phyloP scores from a whole-genome alignment of 1,284 basidiomycete species.

The Leccinum griseonigrum region DNA sequence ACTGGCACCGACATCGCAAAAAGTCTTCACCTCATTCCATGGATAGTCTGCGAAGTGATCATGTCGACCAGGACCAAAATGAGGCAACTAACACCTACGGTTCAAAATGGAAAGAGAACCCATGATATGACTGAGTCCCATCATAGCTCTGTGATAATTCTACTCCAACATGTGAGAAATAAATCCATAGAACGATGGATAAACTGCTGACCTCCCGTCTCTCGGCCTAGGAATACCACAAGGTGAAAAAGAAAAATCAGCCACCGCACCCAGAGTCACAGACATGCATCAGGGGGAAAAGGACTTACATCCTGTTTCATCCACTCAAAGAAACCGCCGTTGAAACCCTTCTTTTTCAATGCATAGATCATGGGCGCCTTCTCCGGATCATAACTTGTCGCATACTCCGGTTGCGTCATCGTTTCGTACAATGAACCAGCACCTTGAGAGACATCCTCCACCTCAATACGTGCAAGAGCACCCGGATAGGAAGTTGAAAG shows the following conservation, averaged over 20 bases:
- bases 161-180: constrained; percentile 7
- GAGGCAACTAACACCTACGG: constrained; percentile 35
- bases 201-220: constrained; percentile 15
- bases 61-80: background rate
- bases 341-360: constrained; percentile 16
- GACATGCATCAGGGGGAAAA: background rate
- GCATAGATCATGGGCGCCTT: constrained; percentile 28
- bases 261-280: background rate
- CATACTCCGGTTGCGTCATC: constrained; percentile 25
- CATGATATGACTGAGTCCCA: constrained; percentile 19
- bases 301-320: constrained; percentile 21
- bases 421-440: constrained; percentile 22
- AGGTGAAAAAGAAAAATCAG: background rate
- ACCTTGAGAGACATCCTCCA: constrained; percentile 17
- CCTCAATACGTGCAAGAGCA: constrained; percentile 10
- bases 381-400: constrained; percentile 16
- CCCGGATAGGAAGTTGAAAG: constrained; percentile 13
- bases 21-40: constrained; percentile 40
- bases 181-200: background rate
- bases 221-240: constrained; percentile 12
- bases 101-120: constrained; percentile 27
- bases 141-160: constrained; percentile 26
- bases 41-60: constrained; percentile 33
- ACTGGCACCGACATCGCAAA: constrained; percentile 52
- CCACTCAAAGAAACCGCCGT: constrained; percentile 27